phyloP scores from a whole-genome alignment of 352 stramenopile genomes.

The Phytopythium mirpurense region DNA sequence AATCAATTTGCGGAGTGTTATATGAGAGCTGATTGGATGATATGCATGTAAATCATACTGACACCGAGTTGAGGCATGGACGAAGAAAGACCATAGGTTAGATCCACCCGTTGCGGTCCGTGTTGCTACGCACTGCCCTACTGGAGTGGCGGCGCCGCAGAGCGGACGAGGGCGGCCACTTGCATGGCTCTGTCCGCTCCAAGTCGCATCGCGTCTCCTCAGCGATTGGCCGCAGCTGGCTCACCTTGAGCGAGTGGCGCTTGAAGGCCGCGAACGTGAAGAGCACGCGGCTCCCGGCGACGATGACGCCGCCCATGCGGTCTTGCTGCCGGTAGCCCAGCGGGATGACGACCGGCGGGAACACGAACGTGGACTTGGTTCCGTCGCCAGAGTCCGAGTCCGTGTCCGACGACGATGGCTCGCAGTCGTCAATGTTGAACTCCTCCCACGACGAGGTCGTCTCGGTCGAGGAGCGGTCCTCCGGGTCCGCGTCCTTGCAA shows the following conservation, averaged over 20 bases:
- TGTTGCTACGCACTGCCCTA: neutral
- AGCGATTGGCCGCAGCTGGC: conserved; percentile 29
- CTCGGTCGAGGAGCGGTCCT: conserved; percentile 19
- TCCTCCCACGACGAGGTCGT: conserved; percentile 11
- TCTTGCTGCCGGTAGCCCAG: conserved; percentile 45
- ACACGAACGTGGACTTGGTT: conserved; percentile 16
- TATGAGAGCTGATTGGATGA: neutral
- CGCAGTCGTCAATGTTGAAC: conserved; percentile 1
- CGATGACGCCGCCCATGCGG: conserved; percentile 39
- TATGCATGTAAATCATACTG: too few relatives aligned
- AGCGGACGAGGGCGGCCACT: neutral
- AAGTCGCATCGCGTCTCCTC: conserved; percentile 11
- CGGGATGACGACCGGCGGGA: conserved; percentile 45
- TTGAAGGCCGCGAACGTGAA: conserved; percentile 64
- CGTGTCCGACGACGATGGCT: conserved; percentile 11
- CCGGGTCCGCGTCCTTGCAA: conserved; percentile 13
- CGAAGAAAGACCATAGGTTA: too few relatives aligned
- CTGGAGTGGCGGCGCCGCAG: conserved; percentile 1
- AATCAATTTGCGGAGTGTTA: neutral
- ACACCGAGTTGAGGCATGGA: too few relatives aligned
- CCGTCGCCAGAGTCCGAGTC: conserved; percentile 15
- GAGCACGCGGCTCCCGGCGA: conserved; percentile 37
- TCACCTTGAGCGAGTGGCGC: conserved; percentile 33
- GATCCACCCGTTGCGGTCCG: conserved; percentile 2
- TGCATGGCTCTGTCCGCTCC: neutral